Conservation (phyloP, 2,329 filamentous ascomycete genomes). For the Plenodomus lindquistii region DNA sequence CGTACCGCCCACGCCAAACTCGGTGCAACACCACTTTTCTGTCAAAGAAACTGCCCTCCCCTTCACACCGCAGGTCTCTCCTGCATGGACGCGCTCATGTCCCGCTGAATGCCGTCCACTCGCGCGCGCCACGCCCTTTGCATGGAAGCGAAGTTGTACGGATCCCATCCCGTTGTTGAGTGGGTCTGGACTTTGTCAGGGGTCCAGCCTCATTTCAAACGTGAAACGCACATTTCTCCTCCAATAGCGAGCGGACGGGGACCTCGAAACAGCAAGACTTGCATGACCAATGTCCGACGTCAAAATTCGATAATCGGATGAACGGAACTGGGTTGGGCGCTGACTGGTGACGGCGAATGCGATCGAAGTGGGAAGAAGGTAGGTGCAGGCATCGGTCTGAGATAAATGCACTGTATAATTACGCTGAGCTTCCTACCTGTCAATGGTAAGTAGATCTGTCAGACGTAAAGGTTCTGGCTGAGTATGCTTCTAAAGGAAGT, state of each 20-base stretch:
- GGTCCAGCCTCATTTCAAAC: conserved; percentile 19
- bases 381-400: neutral
- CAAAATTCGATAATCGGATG: conserved; percentile 6
- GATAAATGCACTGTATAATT: too few species aligned
- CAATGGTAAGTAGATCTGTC: too few species aligned
- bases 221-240: conserved; percentile 25
- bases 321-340: neutral
- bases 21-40: conserved; percentile 25
- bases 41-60: too few species aligned
- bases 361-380: neutral
- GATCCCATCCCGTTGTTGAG: neutral
- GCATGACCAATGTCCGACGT: conserved; percentile 11
- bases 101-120: neutral
- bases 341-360: neutral
- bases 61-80: neutral
- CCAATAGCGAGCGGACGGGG: conserved; percentile 17
- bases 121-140: conserved; percentile 13
- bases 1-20: too few species aligned
- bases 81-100: neutral
- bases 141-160: conserved; percentile 8
- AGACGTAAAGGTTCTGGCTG: too few species aligned
- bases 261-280: conserved; percentile 11
- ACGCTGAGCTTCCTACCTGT: too few species aligned
- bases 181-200: conserved; percentile 12
- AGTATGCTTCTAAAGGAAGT: too few species aligned